Percentiles rank a stretch among this genome's conserved stretches.
phyloP scores from a whole-genome alignment of 2,329 filamentous ascomycete species.

The Lasiodiplodia hormozganensis region DNA sequence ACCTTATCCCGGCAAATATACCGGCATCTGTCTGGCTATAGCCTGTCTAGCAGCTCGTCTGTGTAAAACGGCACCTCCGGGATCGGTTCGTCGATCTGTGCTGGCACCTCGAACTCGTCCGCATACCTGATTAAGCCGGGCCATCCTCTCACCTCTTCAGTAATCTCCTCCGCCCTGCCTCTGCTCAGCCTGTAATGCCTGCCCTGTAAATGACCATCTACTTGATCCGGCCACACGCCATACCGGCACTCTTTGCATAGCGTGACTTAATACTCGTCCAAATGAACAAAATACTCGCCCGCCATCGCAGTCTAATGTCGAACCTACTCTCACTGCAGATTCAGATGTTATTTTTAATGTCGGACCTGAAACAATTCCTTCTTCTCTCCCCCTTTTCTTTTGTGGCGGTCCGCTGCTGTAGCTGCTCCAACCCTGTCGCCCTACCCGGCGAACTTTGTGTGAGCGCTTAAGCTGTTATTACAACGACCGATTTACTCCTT shows the following conservation, averaged over 20 bases:
- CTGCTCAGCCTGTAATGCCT: not conserved
- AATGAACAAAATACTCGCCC: slow-evolving; percentile 30
- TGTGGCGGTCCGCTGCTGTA: too few species aligned
- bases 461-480: too few species aligned
- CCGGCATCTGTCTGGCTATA: slow-evolving; percentile 26
- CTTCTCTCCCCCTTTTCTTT: too few species aligned
- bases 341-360: too few species aligned
- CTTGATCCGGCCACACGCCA: slow-evolving; percentile 24
- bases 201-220: slow-evolving; percentile 27
- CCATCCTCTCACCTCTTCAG: not conserved
- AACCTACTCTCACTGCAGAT: too few species aligned
- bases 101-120: slow-evolving; percentile 5
- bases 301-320: not conserved
- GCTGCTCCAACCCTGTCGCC: too few species aligned
- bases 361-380: too few species aligned
- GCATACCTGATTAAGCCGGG: slow-evolving; percentile 3
- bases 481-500: too few species aligned
- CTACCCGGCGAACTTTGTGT: too few species aligned
- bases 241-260: slow-evolving; percentile 14
- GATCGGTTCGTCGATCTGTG: slow-evolving; percentile 3
- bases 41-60: slow-evolving; percentile 21
- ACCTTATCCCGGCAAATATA: slow-evolving; percentile 13
- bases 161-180: not conserved
- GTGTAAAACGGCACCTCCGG: not conserved
- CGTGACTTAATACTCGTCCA: slow-evolving; percentile 27